Percentiles rank a stretch among this genome's conserved stretches.
Evolutionary conservation across 441 rosid genomes (phyloP).

Genomic region (Pelargonium citronellum): DNA sequence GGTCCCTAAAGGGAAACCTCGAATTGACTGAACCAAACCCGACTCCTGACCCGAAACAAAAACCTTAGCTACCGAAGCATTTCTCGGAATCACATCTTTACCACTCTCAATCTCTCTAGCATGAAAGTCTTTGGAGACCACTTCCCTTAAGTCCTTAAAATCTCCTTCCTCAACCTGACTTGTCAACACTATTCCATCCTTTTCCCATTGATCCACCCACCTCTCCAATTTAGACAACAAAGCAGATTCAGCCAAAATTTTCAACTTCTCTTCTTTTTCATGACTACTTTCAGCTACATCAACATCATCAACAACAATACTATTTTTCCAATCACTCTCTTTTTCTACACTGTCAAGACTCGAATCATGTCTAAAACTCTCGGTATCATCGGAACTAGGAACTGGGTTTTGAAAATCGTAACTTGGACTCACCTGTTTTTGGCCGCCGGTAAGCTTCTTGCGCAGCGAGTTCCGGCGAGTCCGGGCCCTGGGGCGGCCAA

Average conservation of each 20-base stretch:
- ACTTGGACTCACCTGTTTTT: slow-evolving; percentile 42
- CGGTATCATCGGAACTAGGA: too few relatives aligned
- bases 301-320: slow-evolving; percentile 15
- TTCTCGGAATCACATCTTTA: slow-evolving; percentile 49
- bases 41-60: slow-evolving; percentile 36
- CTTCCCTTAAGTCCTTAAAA: slow-evolving; percentile 29
- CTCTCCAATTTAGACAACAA: slow-evolving; percentile 51
- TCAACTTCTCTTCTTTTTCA: slow-evolving; percentile 28
- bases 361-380: slow-evolving; percentile 16
- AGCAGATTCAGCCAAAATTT: slow-evolving; percentile 39
- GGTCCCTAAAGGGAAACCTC: slow-evolving; percentile 29
- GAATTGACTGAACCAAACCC: slow-evolving; percentile 36
- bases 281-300: slow-evolving; percentile 19
- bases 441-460: slow-evolving; percentile 51
- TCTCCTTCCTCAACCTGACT: slow-evolving; percentile 25
- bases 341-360: slow-evolving; percentile 18
- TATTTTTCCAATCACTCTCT: slow-evolving; percentile 12
- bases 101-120: slow-evolving; percentile 68
- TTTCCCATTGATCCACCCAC: slow-evolving; percentile 56
- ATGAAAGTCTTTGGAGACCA: slow-evolving; percentile 36
- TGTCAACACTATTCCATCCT: slow-evolving; percentile 50
- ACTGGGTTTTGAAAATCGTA: slow-evolving; percentile 26
- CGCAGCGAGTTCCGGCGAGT: slow-evolving; percentile 51
- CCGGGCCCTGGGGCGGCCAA: slow-evolving; percentile 46
- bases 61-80: slow-evolving; percentile 63